Evolutionary conservation across 306 rosid species (phyloP), one percentile per base, ranked within the genome.

Genomic region (Alnus rubra): DNA sequence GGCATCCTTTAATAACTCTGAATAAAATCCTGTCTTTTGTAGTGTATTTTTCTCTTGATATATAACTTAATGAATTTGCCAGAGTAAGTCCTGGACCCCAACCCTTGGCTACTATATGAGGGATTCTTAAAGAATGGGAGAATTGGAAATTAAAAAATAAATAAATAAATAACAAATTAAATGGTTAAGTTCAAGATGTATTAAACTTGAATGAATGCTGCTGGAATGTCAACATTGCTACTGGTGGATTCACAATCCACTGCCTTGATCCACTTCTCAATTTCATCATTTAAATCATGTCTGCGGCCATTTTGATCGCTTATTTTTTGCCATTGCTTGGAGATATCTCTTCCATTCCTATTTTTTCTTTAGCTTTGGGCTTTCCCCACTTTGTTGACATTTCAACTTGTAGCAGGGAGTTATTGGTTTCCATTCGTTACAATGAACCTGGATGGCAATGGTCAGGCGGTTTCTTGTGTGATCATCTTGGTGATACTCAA

Each of bases 361-460:
- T 44, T 54, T 55, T 42, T 62, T 23, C 47, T 42, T 30, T 71
- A 13, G 28, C 35, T 74, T 71, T 69, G 56, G 49, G 54, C 69
- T 45, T 35, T 78, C 79, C 78, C 76, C 68, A 51, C 62, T 69
- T 50, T 72, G 49, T 51, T 73, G 30, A 51, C 45, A 78, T 86
- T 74, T 58, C 73, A 30, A 76, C 76, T 56, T 84, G 77, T 70
- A 54, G 72, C 89, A 95, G 98, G 96, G 98, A 95, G 78, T 88
- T 95, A 80, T 89, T 92, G 56, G 88, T 95, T 88, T 92, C 97
- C 37, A 79, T 92, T 80, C 87, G 91, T 71, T 95, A 91, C 74
- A 76, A 87, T 71, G 98, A 91, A 82, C 88, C 98, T 73, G 98
- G 98, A 78, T 95, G 97, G 98, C 97, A 92, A 87, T 95, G 98